Conservation (phyloP, 2,329 filamentous ascomycete species). For the Pseudocercospora cruenta region DNA sequence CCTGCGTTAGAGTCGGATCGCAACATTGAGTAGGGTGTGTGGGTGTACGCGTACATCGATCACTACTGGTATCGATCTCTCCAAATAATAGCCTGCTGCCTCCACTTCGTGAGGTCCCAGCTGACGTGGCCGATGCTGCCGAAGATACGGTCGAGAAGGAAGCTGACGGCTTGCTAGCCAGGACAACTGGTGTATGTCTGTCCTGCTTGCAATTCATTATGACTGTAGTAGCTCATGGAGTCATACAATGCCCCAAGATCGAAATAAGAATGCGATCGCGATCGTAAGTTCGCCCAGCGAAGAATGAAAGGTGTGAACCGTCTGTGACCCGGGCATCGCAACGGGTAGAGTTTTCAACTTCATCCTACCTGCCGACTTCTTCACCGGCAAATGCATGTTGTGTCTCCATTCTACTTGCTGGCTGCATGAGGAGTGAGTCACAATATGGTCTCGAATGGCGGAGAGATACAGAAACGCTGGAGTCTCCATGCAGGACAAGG, state of each 20-base stretch:
- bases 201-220: slow-evolving; percentile 37
- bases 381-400: slow-evolving; percentile 24
- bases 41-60: slow-evolving; percentile 38
- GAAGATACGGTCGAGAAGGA: slow-evolving; percentile 39
- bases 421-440: slow-evolving; percentile 36
- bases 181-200: slow-evolving; percentile 28
- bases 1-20: slow-evolving; percentile 25
- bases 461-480: slow-evolving; percentile 21
- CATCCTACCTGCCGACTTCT: slow-evolving; percentile 22
- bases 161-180: slow-evolving; percentile 37
- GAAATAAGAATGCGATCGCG: slow-evolving; percentile 26
- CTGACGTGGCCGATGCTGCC: slow-evolving; percentile 40
- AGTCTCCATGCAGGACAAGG: slow-evolving; percentile 24
- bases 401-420: slow-evolving; percentile 19
- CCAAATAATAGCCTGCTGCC: slow-evolving; percentile 51
- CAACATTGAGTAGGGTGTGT: slow-evolving; percentile 10
- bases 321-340: slow-evolving; percentile 26
- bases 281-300: slow-evolving; percentile 17
- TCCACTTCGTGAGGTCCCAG: slow-evolving; percentile 40
- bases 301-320: slow-evolving; percentile 16
- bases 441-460: slow-evolving; percentile 25
- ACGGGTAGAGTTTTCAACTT: slow-evolving; percentile 17
- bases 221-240: slow-evolving; percentile 27
- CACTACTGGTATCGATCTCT: slow-evolving; percentile 52
- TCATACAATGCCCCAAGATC: slow-evolving; percentile 17